phyloP scores from a whole-genome alignment of 352 stramenopile species.

The Pythium rishiriense region DNA sequence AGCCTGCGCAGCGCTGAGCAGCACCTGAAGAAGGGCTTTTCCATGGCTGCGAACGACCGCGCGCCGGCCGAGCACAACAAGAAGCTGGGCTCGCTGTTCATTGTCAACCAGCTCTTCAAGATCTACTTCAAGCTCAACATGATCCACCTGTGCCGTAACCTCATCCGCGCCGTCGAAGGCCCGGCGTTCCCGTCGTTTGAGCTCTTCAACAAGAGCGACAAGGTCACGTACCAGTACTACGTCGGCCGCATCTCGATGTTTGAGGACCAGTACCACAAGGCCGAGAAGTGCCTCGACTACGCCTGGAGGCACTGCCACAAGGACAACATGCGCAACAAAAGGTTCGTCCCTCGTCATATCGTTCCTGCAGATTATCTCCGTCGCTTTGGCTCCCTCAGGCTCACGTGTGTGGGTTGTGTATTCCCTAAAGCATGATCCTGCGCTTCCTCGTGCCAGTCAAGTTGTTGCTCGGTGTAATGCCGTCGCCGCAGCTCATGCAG shows the following conservation, averaged over 20 bases:
- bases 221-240: constrained; percentile 96
- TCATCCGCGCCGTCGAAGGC: constrained; percentile 86
- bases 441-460: constrained; percentile 95
- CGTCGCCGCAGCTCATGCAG: constrained; percentile 86
- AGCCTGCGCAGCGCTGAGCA: constrained; percentile 79
- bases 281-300: constrained; percentile 93
- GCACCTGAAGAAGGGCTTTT: constrained; percentile 86
- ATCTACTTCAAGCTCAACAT: constrained; percentile 97
- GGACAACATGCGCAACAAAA: constrained; percentile 88
- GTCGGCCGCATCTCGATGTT: constrained; percentile 96
- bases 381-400: no score
- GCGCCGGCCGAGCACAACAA: constrained; percentile 80
- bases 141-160: constrained; percentile 94
- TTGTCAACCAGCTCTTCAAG: constrained; percentile 96
- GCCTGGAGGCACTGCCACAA: constrained; percentile 92
- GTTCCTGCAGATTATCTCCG: no score
- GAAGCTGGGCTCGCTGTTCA: constrained; percentile 85
- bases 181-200: constrained; percentile 79
- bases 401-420: no score
- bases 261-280: constrained; percentile 95
- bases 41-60: constrained; percentile 84
- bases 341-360: constrained; percentile 24
- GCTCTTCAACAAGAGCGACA: constrained; percentile 81
- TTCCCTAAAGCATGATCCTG: constrained; percentile 83
- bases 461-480: constrained; percentile 91